Evolutionary conservation across 2,329 filamentous ascomycete genomes (phyloP).

Genomic region (Paecilomyces niveus): DNA sequence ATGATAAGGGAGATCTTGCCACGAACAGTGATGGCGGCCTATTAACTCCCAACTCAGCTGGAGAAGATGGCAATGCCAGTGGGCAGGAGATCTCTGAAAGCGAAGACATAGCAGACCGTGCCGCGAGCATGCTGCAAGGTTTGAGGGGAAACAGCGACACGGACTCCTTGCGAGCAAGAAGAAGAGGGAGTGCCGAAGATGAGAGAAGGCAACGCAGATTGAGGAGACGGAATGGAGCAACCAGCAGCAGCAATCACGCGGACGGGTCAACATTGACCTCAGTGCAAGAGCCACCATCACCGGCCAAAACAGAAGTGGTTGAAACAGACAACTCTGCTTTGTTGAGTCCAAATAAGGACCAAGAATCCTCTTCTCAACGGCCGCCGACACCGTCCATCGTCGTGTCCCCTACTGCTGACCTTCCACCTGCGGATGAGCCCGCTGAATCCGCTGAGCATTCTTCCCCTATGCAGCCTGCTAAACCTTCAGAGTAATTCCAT

Average conservation of each 20-base stretch:
- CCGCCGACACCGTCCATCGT: constrained; percentile 27
- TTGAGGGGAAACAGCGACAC: constrained; percentile 60
- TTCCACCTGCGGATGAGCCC: constrained; percentile 13
- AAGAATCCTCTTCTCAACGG: constrained; percentile 12
- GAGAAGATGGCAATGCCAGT: background rate
- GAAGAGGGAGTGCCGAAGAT: constrained; percentile 70
- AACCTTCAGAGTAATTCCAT: constrained; percentile 16
- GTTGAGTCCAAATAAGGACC: constrained; percentile 14
- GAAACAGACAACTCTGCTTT: constrained; percentile 13
- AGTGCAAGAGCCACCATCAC: constrained; percentile 25
- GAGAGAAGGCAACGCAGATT: constrained; percentile 63
- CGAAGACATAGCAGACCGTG: constrained; percentile 77
- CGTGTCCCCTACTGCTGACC: constrained; percentile 20
- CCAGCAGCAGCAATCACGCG: constrained; percentile 29
- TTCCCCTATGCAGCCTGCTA: constrained; percentile 14
- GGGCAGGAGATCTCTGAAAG: constrained; percentile 33
- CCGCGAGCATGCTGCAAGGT: constrained; percentile 75
- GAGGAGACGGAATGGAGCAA: constrained; percentile 54
- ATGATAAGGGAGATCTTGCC: constrained; percentile 33
- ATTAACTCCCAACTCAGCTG: constrained; percentile 43
- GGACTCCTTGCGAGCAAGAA: constrained; percentile 52
- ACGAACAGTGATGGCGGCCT: constrained; percentile 33
- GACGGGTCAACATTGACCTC: constrained; percentile 24
- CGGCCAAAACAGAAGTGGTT: constrained; percentile 14
- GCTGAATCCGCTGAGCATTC: constrained; percentile 11